Conservation (phyloP, 1,284 basidiomycete species). For the Tilletia caries region DNA sequence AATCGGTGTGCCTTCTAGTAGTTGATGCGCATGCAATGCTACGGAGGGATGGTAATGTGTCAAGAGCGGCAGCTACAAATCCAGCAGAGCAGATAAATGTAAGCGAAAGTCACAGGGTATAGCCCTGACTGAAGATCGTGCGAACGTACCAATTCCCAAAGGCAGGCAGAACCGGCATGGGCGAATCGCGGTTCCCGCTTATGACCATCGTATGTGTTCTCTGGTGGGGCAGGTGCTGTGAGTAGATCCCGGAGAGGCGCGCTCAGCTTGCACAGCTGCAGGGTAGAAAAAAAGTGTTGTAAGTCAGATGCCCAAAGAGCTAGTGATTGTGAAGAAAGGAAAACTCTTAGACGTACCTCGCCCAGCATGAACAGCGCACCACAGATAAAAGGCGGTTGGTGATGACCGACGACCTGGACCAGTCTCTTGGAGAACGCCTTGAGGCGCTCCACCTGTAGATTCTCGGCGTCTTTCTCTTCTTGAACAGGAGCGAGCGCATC, state of each 20-base stretch:
- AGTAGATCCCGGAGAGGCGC: constrained; percentile 71
- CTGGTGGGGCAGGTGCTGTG: constrained; percentile 44
- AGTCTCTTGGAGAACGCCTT: constrained; percentile 83
- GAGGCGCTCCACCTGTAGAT: constrained; percentile 59
- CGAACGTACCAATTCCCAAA: constrained; percentile 38
- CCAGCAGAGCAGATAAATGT: not conserved
- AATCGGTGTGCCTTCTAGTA: constrained; percentile 66
- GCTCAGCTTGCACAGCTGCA: constrained; percentile 67
- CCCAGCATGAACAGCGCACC: constrained; percentile 69
- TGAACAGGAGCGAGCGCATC: not conserved
- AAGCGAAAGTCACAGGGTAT: not conserved
- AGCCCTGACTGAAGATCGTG: not conserved
- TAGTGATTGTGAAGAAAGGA: no score
- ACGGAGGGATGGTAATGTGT: constrained; percentile 89
- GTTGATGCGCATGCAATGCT: constrained; percentile 77
- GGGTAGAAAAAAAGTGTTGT: not conserved
- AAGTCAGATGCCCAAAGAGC: no score
- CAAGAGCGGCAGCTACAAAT: constrained; percentile 59
- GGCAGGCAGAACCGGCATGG: constrained; percentile 67
- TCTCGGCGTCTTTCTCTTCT: constrained; percentile 61
- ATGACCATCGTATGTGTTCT: constrained; percentile 36
- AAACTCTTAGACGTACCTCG: constrained; percentile 51
- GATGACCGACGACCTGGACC: constrained; percentile 73
- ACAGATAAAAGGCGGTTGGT: constrained; percentile 82
- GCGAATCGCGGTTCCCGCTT: constrained; percentile 91